These are phyloP conservation scores for Trichoderma asperelloides DNA, from an alignment of 495 filamentous ascomycete species.

Conservation along the genomic window DNA sequence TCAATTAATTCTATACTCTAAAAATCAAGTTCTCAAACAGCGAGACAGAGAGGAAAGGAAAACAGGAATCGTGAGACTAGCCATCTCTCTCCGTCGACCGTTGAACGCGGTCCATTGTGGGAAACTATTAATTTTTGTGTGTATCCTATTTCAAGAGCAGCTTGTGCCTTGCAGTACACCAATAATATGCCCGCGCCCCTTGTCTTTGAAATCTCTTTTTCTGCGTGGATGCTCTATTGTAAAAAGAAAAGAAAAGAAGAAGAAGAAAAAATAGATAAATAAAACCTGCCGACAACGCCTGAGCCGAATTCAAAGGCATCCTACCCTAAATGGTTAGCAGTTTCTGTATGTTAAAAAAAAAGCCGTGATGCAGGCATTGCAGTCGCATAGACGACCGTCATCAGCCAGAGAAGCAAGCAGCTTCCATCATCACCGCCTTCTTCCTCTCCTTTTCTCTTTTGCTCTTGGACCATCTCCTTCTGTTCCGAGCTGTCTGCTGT, in stretches of 20 bases:
- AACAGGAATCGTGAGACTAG: not conserved
- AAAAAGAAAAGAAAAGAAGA: not conserved
- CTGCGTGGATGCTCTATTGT: constrained; percentile 18
- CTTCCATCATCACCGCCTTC: not conserved
- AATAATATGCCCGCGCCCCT: not conserved
- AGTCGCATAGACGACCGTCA: not conserved
- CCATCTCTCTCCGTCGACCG: not conserved
- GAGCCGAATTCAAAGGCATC: constrained; percentile 22
- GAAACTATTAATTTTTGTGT: constrained; percentile 3
- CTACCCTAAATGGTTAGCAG: constrained; percentile 11
- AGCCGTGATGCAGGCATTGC: not conserved
- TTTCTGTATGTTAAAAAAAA: not conserved
- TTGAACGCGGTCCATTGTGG: not conserved
- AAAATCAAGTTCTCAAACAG: not conserved
- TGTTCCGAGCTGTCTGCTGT: constrained; percentile 14
- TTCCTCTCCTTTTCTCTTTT: constrained; percentile 11
- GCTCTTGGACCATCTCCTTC: constrained; percentile 6
- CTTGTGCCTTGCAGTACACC: not conserved
- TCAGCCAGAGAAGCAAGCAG: not conserved
- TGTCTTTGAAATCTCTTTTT: not conserved
- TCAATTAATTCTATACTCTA: not conserved
- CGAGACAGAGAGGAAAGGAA: not conserved
- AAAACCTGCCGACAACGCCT: constrained; percentile 27
- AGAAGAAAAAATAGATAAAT: too few relatives aligned
- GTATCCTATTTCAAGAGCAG: constrained; percentile 4